Percentiles rank a stretch among this genome's conserved stretches.
These are phyloP conservation scores for Nakaseomyces uthaithaninus DNA, from an alignment of 1,139 yeast species.

Conservation along the genomic window DNA sequence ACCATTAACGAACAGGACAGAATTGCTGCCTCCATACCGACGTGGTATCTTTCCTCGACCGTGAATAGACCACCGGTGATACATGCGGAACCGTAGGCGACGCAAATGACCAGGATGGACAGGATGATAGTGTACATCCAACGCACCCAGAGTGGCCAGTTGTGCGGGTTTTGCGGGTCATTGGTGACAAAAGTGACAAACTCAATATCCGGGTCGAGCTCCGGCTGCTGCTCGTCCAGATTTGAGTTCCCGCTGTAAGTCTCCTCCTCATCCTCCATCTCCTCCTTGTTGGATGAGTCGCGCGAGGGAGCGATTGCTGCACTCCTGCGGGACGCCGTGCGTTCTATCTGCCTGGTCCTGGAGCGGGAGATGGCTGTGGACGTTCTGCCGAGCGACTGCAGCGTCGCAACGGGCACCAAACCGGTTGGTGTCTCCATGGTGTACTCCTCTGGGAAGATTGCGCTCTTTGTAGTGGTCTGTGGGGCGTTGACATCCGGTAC, in stretches of 20 bases:
- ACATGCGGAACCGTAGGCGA: slow-evolving; percentile 85
- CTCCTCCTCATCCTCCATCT: slow-evolving; percentile 24
- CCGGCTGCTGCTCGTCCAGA: slow-evolving; percentile 18
- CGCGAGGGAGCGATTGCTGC: background rate
- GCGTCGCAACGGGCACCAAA: slow-evolving; percentile 67
- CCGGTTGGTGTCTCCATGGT: slow-evolving; percentile 83
- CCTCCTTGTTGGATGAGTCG: slow-evolving; percentile 14
- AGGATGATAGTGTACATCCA: slow-evolving; percentile 64
- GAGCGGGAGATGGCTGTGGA: slow-evolving; percentile 35
- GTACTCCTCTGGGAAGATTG: slow-evolving; percentile 87
- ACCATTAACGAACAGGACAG: slow-evolving; percentile 82
- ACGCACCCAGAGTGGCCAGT: slow-evolving; percentile 54
- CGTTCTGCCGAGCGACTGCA: slow-evolving; percentile 58
- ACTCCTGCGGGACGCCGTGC: slow-evolving; percentile 11
- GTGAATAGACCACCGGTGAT: slow-evolving; percentile 76
- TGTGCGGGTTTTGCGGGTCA: slow-evolving; percentile 83
- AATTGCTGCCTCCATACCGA: slow-evolving; percentile 69
- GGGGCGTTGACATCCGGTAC: slow-evolving; percentile 56
- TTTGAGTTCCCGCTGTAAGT: slow-evolving; percentile 14
- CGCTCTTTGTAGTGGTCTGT: slow-evolving; percentile 41
- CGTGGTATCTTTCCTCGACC: slow-evolving; percentile 55
- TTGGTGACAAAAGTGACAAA: slow-evolving; percentile 69
- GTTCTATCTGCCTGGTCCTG: slow-evolving; percentile 28
- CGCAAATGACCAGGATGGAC: slow-evolving; percentile 67
- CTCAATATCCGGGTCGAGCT: slow-evolving; percentile 58